Base-by-base conservation (phyloP, 129 eudicot genomes). In the Logfia minima region DNA sequence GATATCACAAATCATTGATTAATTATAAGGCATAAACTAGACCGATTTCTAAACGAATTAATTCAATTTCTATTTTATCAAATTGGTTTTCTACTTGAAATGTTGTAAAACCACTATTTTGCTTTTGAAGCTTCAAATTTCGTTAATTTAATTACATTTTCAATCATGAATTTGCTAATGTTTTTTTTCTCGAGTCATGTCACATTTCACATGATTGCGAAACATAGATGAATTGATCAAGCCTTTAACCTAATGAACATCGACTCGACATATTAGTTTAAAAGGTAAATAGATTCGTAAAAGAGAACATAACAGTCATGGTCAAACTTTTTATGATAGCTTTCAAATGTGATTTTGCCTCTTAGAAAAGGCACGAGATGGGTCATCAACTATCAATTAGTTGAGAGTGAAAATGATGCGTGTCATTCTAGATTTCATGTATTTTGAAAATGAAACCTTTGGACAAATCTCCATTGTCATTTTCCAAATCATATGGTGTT, bases 341-440 rank as follows among this genome's bases (percentile, higher is more conserved):
- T 75, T 75, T 75, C 71, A 75, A 75, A 75, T 63, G 64, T 26
- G 60, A 75, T 61, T 23, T 75, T 75, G 70, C 60, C 78, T 60
- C 67, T 74, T 35, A 74, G 39, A 60, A 10, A 26, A 63, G 43
- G 62, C 34, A 43, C 43, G 13, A 75, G 62, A 63, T 63, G 79
- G 39, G 41, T 61, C 41, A 35, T 35, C 41, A 35, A 35, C 41
- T 58, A 21, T 35, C 35, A 74, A 18, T 23, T 39, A 16, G 58
- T 39, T 18, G 52, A 32, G 31, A 62, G 4, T 52, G 79, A 75
- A 43, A 75, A 17, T 8, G 79, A 63, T 75, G 29, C 29, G 61
- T 53, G 43, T 31, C 52, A 37, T 72, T 29, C 34, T 10, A 31
- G 51, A 53, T 72, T 56, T 63, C 79, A 62, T 75, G 79, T 55